A percentile compares a stretch with the other conserved stretches of the same genome.
These are phyloP conservation scores for Ensete glaucum DNA, from an alignment of 176 grass and related monocot genomes.

Conservation along the genomic window DNA sequence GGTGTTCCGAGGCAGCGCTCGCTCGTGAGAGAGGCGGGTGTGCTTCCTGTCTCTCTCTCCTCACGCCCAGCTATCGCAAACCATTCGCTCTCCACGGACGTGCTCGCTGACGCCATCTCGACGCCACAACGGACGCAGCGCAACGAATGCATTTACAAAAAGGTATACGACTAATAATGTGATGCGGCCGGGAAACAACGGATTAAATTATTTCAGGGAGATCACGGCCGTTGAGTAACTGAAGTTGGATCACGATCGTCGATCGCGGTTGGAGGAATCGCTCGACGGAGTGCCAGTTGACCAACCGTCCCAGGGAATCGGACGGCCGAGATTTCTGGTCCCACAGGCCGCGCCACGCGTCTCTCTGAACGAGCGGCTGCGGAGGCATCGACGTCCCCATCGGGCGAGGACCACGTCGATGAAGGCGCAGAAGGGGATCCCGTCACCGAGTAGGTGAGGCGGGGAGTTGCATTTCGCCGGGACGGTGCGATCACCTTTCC, in stretches of 20 bases:
- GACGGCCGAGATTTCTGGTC: too few species aligned
- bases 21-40: too few species aligned
- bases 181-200: background rate
- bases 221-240: background rate
- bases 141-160: background rate
- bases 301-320: too few species aligned
- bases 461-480: background rate
- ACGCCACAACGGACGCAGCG: slow-evolving; percentile 3
- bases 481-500: too few species aligned
- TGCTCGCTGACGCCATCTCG: slow-evolving; percentile 2
- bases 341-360: too few species aligned
- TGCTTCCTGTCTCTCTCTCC: too few species aligned
- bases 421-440: background rate
- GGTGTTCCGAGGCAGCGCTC: too few species aligned
- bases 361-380: too few species aligned
- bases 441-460: background rate
- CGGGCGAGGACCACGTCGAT: background rate
- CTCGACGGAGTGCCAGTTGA: too few species aligned
- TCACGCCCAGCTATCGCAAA: too few species aligned
- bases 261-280: background rate
- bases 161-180: background rate
- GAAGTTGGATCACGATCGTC: background rate
- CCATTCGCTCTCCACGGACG: background rate
- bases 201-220: background rate
- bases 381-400: background rate